Evolutionary conservation across 345 rosid species (phyloP).

Genomic region (Syzygium oleosum): DNA sequence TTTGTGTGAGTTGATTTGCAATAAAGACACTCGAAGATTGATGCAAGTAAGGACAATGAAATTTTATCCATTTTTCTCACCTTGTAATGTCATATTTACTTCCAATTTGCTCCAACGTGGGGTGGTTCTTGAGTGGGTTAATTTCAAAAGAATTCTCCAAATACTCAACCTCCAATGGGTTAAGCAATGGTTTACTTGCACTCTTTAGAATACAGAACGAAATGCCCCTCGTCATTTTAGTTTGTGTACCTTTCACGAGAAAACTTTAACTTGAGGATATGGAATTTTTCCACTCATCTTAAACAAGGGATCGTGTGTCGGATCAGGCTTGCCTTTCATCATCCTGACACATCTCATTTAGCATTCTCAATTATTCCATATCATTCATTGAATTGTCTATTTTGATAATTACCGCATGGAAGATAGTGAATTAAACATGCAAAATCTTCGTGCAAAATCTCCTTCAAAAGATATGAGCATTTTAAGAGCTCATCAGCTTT

Average conservation of each 20-base stretch:
- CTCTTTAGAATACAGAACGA: neutral
- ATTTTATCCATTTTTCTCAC: neutral
- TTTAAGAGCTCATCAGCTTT: neutral
- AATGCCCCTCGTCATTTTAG: neutral
- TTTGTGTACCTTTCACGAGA: neutral
- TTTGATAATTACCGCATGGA: neutral
- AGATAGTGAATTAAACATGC: neutral
- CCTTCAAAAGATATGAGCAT: neutral
- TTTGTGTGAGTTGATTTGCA: neutral
- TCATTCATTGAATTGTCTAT: neutral
- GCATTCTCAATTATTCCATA: neutral
- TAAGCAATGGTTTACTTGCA: neutral
- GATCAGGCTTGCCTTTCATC: neutral
- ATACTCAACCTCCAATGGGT: neutral
- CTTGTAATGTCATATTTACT: neutral
- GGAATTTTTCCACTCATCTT: neutral
- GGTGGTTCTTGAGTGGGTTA: accelerated
- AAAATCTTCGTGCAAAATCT: neutral
- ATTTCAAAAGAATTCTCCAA: neutral
- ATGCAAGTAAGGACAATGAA: neutral
- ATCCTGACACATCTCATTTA: neutral
- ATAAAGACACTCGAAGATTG: neutral
- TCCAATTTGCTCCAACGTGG: accelerated
- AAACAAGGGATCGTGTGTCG: neutral
- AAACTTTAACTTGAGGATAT: neutral